These are phyloP conservation scores for Kalmanozyma brasiliensis DNA, from an alignment of 1,284 basidiomycete genomes.

Conservation along the genomic window DNA sequence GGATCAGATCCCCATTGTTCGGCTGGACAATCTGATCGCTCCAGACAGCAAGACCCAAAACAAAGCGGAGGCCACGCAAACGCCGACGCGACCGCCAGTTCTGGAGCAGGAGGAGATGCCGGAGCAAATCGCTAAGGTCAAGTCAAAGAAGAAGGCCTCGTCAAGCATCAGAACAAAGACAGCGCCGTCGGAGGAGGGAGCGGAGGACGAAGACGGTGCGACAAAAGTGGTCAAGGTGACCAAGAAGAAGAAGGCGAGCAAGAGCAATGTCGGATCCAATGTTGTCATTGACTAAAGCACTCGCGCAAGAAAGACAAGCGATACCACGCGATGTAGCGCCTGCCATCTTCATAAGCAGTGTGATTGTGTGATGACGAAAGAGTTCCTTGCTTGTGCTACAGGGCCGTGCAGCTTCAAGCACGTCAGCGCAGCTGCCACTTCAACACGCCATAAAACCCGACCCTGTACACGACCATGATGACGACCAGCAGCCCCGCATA, in stretches of 20 bases:
- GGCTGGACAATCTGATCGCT: constrained; percentile 31
- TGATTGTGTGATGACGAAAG: too few relatives aligned
- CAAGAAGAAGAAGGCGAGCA: constrained; percentile 29
- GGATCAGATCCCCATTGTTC: constrained; percentile 60
- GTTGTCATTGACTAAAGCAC: constrained; percentile 29
- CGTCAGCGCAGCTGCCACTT: constrained; percentile 20
- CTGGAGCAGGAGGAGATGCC: constrained; percentile 52
- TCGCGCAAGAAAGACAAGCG: too few relatives aligned
- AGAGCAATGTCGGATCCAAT: background rate
- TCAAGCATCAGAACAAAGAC: background rate
- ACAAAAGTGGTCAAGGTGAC: constrained; percentile 27
- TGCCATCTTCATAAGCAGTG: too few relatives aligned
- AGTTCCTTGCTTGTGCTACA: too few relatives aligned
- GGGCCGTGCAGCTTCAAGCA: too few relatives aligned
- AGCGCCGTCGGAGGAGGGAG: background rate
- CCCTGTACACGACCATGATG: constrained; percentile 53
- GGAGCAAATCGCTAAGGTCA: constrained; percentile 2
- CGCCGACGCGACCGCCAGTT: constrained; percentile 18
- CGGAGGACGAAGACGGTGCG: background rate
- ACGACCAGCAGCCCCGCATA: constrained; percentile 61
- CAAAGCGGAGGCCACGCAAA: background rate
- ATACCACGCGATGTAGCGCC: too few relatives aligned
- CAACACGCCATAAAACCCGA: constrained; percentile 61
- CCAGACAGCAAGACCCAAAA: background rate
- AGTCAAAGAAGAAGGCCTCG: constrained; percentile 20